A percentile compares a stretch with the other conserved stretches of the same genome.
phyloP scores from a whole-genome alignment of 768 basidiomycete species.

The Leccinellum rugosiceps region DNA sequence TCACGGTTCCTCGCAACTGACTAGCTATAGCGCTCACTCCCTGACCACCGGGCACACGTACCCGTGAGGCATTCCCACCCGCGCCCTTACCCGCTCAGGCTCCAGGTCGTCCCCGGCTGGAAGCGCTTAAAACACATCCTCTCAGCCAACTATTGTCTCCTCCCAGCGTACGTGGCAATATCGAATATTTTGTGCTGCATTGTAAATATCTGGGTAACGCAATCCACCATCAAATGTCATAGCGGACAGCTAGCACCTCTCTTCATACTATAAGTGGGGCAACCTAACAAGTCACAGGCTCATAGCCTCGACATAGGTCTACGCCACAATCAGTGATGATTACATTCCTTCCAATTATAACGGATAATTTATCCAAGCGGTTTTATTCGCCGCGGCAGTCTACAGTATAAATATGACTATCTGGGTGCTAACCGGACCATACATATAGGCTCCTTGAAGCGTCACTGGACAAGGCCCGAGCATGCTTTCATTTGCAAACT shows the following conservation, averaged over 20 bases:
- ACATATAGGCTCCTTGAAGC: neutral
- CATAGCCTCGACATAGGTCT: neutral
- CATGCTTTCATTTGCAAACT: neutral
- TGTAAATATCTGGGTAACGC: neutral
- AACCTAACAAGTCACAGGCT: neutral
- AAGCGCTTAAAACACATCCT: too few relatives aligned
- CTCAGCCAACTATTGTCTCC: too few relatives aligned
- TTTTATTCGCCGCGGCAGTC: neutral
- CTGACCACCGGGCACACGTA: too few relatives aligned
- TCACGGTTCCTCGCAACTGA: too few relatives aligned
- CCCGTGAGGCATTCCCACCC: too few relatives aligned
- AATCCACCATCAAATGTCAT: neutral
- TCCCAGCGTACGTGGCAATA: too few relatives aligned
- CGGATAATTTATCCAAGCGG: neutral
- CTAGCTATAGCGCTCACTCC: too few relatives aligned
- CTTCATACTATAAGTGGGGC: too few relatives aligned
- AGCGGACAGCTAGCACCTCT: too few relatives aligned
- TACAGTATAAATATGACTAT: neutral
- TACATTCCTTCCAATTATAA: neutral
- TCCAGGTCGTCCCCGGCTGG: too few relatives aligned
- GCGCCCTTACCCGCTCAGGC: too few relatives aligned
- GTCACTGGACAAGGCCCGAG: neutral
- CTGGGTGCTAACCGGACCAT: neutral
- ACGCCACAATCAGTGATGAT: too few relatives aligned
- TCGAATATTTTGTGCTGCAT: neutral